phyloP scores from a whole-genome alignment of 129 eudicot genomes.

The Ambrosia trifida region DNA sequence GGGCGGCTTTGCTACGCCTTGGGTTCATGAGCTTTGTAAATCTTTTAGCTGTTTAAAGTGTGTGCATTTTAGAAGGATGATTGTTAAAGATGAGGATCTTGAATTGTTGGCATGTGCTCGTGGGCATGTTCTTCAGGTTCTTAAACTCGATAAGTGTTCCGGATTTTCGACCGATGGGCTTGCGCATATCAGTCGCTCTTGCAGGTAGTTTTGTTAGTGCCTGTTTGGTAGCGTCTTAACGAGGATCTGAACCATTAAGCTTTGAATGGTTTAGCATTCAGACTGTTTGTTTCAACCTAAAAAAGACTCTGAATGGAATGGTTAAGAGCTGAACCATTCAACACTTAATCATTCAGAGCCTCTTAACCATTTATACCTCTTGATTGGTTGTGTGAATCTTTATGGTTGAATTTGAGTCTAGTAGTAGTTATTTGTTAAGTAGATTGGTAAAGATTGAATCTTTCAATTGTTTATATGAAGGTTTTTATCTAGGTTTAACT shows the following conservation, averaged over 20 bases:
- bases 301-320: too few species aligned
- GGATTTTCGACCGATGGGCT: slow-evolving; percentile 77
- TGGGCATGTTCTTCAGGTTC: slow-evolving; percentile 55
- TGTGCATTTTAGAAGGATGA: slow-evolving; percentile 76
- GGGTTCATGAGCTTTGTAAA: slow-evolving; percentile 60
- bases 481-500: too few species aligned
- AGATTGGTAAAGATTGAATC: slow-evolving; percentile 1
- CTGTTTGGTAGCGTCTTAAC: too few species aligned
- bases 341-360: too few species aligned
- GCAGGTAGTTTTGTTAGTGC: slow-evolving; percentile 53
- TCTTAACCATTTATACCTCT: too few species aligned
- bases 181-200: slow-evolving; percentile 45
- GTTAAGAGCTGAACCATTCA: too few species aligned
- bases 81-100: slow-evolving; percentile 74
- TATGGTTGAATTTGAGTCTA: background rate
- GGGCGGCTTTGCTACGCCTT: slow-evolving; percentile 84
- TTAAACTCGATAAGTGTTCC: slow-evolving; percentile 78
- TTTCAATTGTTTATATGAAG: background rate
- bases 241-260: too few species aligned
- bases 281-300: too few species aligned
- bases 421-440: background rate
- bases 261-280: too few species aligned
- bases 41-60: slow-evolving; percentile 51
- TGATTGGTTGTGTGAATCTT: background rate
- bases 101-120: slow-evolving; percentile 44